Conservation (phyloP, 176 grass and related monocot genomes). For the Bolboschoenus planiculmis region DNA sequence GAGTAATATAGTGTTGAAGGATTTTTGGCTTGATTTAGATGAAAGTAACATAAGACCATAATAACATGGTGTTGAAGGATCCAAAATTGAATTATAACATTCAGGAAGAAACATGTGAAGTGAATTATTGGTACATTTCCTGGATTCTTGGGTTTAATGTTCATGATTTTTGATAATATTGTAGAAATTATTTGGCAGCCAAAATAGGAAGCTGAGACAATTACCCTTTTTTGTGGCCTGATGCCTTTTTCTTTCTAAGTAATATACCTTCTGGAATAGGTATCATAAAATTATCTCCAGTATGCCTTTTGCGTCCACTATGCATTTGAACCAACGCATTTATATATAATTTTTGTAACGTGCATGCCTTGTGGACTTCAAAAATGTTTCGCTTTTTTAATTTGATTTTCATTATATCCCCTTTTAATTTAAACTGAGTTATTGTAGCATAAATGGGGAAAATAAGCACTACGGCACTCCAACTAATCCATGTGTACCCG, state of each 20-base stretch:
- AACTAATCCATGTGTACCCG: slow-evolving; percentile 61
- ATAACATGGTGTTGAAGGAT: not conserved
- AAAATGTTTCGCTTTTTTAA: not conserved
- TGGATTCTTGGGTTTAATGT: not conserved
- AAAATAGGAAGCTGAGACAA: not conserved
- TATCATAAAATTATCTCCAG: not conserved
- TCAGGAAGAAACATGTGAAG: not conserved
- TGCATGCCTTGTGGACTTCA: not conserved
- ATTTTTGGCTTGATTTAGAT: not conserved
- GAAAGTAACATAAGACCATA: not conserved
- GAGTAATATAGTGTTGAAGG: too few relatives aligned
- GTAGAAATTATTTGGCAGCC: not conserved
- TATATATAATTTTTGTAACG: not conserved
- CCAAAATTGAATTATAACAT: not conserved
- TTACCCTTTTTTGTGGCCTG: not conserved
- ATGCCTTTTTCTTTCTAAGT: not conserved
- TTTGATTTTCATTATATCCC: not conserved
- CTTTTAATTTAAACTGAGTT: not conserved
- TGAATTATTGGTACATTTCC: not conserved
- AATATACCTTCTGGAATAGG: not conserved
- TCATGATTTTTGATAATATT: not conserved
- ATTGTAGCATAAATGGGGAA: slow-evolving; percentile 72
- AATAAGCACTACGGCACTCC: slow-evolving; percentile 86
- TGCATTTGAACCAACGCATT: not conserved
- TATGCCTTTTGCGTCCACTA: not conserved